Base-by-base conservation (phyloP, 495 filamentous ascomycete species). In the Penicillium silybi region DNA sequence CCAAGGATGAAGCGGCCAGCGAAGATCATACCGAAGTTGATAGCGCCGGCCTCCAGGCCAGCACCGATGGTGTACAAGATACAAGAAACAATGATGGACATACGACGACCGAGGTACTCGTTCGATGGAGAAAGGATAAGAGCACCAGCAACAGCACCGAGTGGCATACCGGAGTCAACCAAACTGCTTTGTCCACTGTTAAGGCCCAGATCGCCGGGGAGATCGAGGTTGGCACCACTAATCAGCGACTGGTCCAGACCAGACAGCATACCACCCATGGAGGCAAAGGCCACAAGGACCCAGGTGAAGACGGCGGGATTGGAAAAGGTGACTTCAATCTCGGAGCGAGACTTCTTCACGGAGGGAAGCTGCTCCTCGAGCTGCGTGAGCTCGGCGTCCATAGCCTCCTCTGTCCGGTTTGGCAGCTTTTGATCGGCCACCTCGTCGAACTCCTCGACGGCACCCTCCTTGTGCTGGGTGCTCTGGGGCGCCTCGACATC, bases 231-330 rank as follows among this genome's bases (percentile, higher is more conserved):
- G 46, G 82, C 82, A 49, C 81, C 81, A 41, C 66, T 73, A 58
- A 85, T 85, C 26, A 82, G 62, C 23, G 76, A 82, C 64, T 84
- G 81, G 58, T 85, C 82, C 9, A 85, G 67, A 58, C 81, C 82
- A 10, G 80, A 83, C 1, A 85, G 74, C 27, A 85, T 52, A 59
- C 81, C 82, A 49, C 80, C 80, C 76, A 84, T 80, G 3, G 77
- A 81, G 23, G 81, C 82, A 56, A 85, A 84, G 25, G 70, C 80
- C n/a, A 83, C 81, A 9, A 85, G 73, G 13, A 85, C 58, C 60
- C 73, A 83, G 29, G 80, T 84, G 56, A 83, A 85, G 40, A 63
- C 35, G 32, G 63, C 66, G 0, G 76, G 76, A 53, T 73, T 74
- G 35, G 63, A 51, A 26, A 70, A 41, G 2, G 54, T 64, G 19